Conservation (phyloP, 306 rosid genomes). For the Casuarina equisetifolia region DNA sequence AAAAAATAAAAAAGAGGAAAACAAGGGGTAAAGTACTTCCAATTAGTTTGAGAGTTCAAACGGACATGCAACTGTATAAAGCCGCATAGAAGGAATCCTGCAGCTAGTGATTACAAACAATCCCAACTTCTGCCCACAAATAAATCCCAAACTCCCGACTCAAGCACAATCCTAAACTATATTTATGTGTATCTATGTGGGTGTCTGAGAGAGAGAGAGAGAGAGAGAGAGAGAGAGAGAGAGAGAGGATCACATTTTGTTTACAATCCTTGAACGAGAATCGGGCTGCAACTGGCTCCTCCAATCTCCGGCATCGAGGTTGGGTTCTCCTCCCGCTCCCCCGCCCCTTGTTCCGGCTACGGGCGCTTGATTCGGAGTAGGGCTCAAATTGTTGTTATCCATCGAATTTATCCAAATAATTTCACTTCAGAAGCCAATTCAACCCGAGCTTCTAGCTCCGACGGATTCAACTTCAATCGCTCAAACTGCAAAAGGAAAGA, state of each 20-base stretch:
- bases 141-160: neutral
- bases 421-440: too few relatives aligned
- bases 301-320: constrained; percentile 32
- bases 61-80: too few relatives aligned
- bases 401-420: constrained; percentile 6
- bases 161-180: neutral
- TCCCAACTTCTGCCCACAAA: neutral
- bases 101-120: too few relatives aligned
- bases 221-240: neutral
- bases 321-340: constrained; percentile 27
- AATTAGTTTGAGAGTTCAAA: too few relatives aligned
- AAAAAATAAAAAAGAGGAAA: too few relatives aligned
- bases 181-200: too few relatives aligned
- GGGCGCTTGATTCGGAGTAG: constrained; percentile 13
- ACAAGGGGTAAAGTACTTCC: too few relatives aligned
- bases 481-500: too few relatives aligned
- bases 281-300: constrained; percentile 22
- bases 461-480: too few relatives aligned
- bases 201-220: too few relatives aligned
- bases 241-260: constrained; percentile 21
- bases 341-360: neutral
- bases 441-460: too few relatives aligned
- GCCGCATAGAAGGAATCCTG: too few relatives aligned
- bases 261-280: constrained; percentile 25
- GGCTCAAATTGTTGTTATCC: constrained; percentile 32